Evolutionary conservation across 306 rosid species (phyloP), one percentile per base, ranked within the genome.

Genomic region (Dicorynia guianensis): DNA sequence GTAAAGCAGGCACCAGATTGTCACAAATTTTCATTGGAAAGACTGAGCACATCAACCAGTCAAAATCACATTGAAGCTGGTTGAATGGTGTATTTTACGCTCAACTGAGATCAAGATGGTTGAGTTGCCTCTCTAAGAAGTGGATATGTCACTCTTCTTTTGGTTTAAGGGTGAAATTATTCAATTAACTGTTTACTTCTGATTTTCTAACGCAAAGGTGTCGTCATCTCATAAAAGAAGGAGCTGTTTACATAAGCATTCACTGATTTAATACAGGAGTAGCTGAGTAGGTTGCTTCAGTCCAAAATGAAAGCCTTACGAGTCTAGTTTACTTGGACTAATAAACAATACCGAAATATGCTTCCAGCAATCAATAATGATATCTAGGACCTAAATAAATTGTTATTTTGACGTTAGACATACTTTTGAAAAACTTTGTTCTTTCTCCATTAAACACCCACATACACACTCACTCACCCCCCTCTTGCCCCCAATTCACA

Each of bases 351-450:
- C 48, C 63, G 34, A 55, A 15, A 69, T 50, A 75, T 70, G 75
- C 67, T 79, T 63, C 43, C 70, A 54, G 64, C 30, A 73, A 74
- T 44, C 60, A 66, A 11, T 67, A 25, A 36, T 79, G 64, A 15
- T 52, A 49, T 42, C 40, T 43, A 60, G 35, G 44, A 42, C 77
- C 76, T 35, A 38, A 58, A 33, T 64, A 46, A 46, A n/a, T 64
- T 8, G 38, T 58, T 54, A 11, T 6, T 71, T 54, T 6, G 46
- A 40, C 46, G 9, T 40, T 7, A 46, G 52, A 46, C 30, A 46
- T 12, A 9, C 12, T 8, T 9, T 3, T 46, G n/a, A 46, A 46
- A 2, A 10, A 46, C 52, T 12, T 0, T 46, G n/a, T 46, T 8
- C n/a, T 46, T 49, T 59, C 55, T 66, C 54, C 57, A 58, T 17